phyloP scores from a whole-genome alignment of 2,329 filamentous ascomycete genomes.

The Tricladium varicosporioides region DNA sequence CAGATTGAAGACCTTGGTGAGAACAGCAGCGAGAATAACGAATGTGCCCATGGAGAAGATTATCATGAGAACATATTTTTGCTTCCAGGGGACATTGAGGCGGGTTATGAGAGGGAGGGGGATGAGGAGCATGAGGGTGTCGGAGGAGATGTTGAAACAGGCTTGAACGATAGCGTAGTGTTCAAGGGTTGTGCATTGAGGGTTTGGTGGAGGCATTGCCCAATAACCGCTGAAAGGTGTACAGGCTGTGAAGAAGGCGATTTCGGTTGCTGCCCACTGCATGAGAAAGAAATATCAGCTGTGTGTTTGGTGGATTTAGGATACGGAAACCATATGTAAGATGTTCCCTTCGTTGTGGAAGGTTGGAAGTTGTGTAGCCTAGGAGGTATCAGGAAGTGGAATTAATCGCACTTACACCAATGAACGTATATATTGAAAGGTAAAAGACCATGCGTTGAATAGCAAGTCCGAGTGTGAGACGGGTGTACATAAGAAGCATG shows the following conservation, averaged over 20 bases:
- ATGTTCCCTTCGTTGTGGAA: background rate
- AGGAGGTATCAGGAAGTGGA: no score
- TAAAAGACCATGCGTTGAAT: constrained; percentile 45
- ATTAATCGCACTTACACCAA: no score
- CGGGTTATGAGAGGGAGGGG: constrained; percentile 52
- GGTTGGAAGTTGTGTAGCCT: no score
- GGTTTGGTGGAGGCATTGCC: constrained; percentile 49
- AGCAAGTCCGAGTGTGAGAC: constrained; percentile 47
- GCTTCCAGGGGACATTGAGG: constrained; percentile 46
- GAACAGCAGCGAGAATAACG: constrained; percentile 46
- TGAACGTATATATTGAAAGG: constrained; percentile 13
- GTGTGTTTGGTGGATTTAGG: constrained; percentile 33
- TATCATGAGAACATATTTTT: constrained; percentile 49
- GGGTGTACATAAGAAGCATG: constrained; percentile 55
- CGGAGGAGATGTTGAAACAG: constrained; percentile 56
- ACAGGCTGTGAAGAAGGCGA: constrained; percentile 48
- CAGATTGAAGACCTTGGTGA: constrained; percentile 46
- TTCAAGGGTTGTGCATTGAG: constrained; percentile 54
- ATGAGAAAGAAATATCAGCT: constrained; percentile 30
- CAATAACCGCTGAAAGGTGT: constrained; percentile 54
- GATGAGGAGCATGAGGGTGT: constrained; percentile 55
- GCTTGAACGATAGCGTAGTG: constrained; percentile 57
- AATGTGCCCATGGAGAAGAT: constrained; percentile 47
- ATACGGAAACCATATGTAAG: constrained; percentile 27
- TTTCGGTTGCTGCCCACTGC: constrained; percentile 50